Evolutionary conservation across 1,284 basidiomycete genomes (phyloP).

Genomic region (Tilletia indica): DNA sequence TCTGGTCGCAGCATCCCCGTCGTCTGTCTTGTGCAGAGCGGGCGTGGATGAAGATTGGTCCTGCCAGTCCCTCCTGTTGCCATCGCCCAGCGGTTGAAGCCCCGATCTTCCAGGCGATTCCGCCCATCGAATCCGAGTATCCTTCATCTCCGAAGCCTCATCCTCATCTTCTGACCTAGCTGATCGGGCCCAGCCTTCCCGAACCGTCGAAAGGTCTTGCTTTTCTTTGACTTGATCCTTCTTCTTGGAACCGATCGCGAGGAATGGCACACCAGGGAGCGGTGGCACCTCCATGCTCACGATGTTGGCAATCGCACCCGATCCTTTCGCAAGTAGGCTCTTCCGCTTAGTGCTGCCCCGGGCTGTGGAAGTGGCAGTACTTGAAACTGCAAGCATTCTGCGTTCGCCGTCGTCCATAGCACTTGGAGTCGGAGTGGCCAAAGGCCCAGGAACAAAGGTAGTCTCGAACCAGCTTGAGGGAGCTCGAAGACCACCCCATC

Average conservation of each 20-base stretch:
- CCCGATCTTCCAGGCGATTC: too few species aligned
- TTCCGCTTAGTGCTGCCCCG: neutral
- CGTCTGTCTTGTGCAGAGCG: too few species aligned
- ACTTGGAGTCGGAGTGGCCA: neutral
- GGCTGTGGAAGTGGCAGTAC: too few species aligned
- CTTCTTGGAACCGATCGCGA: neutral
- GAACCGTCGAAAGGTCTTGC: neutral
- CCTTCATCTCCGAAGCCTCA: too few species aligned
- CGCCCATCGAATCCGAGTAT: too few species aligned
- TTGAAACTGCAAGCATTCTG: too few species aligned
- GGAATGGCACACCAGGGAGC: neutral
- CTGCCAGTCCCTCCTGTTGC: too few species aligned
- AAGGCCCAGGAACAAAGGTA: neutral
- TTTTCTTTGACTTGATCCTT: neutral
- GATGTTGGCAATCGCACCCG: constrained; percentile 6
- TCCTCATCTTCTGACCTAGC: too few species aligned
- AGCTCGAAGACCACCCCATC: constrained; percentile 4
- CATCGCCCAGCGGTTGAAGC: too few species aligned
- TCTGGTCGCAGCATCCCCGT: too few species aligned
- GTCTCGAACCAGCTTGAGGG: constrained; percentile 10
- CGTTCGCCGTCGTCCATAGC: neutral
- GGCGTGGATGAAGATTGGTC: too few species aligned
- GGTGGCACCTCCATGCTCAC: neutral
- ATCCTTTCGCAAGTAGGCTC: neutral
- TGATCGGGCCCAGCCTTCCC: too few species aligned